These are phyloP conservation scores for Epichloe sylvatica DNA, from an alignment of 2,329 filamentous ascomycete species.

Conservation along the genomic window DNA sequence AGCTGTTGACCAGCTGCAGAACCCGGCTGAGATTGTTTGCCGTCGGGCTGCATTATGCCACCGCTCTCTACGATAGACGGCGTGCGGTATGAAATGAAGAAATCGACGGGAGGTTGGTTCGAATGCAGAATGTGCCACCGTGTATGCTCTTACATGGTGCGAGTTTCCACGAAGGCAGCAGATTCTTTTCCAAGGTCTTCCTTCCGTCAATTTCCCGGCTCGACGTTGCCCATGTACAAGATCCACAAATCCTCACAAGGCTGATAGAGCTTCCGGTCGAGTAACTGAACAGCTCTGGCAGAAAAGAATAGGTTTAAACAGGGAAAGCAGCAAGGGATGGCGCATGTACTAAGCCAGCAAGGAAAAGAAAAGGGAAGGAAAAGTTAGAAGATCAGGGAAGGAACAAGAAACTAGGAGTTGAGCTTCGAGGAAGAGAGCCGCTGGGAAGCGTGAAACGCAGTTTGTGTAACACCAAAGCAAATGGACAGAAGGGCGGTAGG, in stretches of 20 bases:
- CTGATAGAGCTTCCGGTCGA: neutral
- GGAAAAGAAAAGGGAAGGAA: neutral
- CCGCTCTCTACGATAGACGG: constrained; percentile 1
- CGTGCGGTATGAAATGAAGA: neutral
- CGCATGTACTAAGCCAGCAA: neutral
- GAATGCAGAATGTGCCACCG: neutral
- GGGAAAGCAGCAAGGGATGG: neutral
- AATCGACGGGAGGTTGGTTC: neutral
- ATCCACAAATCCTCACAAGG: neutral
- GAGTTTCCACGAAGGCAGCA: neutral
- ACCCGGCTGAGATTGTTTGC: constrained; percentile 12
- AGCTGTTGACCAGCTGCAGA: constrained; percentile 17
- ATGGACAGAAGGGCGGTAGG: constrained; percentile 6
- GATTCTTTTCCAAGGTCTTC: neutral
- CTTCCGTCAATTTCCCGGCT: neutral
- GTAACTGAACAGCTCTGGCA: neutral
- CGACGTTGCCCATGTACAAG: neutral
- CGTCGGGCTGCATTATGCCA: constrained; percentile 5
- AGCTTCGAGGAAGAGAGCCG: constrained; percentile 8
- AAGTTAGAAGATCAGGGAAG: neutral
- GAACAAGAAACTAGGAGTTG: constrained; percentile 2
- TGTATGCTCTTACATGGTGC: constrained; percentile 9
- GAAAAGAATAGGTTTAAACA: neutral
- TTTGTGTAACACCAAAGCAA: constrained; percentile 12
- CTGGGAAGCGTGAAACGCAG: constrained; percentile 13